phyloP scores from a whole-genome alignment of 352 stramenopile genomes.

The Pythium periplocum region DNA sequence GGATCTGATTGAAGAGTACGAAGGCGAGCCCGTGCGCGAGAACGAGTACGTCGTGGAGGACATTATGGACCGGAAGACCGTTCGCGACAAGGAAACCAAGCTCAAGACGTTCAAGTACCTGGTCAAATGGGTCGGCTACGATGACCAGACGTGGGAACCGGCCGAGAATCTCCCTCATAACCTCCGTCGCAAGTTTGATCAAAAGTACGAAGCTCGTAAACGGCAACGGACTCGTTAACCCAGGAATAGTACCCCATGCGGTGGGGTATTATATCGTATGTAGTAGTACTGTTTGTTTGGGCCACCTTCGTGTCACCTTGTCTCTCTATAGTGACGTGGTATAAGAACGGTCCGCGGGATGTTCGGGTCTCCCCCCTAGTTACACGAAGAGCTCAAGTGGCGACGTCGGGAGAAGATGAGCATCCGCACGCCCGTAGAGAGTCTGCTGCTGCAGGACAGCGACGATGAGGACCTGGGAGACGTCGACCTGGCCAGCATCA shows the following conservation, averaged over 20 bases:
- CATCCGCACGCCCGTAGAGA: slow-evolving; percentile 21
- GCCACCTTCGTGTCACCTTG: slow-evolving; percentile 13
- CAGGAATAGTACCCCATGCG: neutral
- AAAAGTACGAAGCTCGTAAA: slow-evolving; percentile 63
- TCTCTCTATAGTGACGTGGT: slow-evolving; percentile 6
- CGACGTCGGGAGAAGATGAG: slow-evolving; percentile 5
- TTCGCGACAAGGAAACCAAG: slow-evolving; percentile 54
- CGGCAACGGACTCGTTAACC: slow-evolving; percentile 16
- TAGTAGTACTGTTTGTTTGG: neutral
- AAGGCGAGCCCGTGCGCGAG: slow-evolving; percentile 61
- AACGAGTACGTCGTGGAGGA: slow-evolving; percentile 76
- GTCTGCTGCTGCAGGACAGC: slow-evolving; percentile 23
- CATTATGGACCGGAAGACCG: slow-evolving; percentile 59
- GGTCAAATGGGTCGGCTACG: slow-evolving; percentile 85
- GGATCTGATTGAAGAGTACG: slow-evolving; percentile 75
- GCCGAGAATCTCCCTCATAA: slow-evolving; percentile 75
- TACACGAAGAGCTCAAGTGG: too few relatives aligned
- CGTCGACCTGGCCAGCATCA: slow-evolving; percentile 29
- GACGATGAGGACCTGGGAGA: slow-evolving; percentile 30
- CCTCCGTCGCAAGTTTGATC: slow-evolving; percentile 71
- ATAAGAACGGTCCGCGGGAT: too few relatives aligned
- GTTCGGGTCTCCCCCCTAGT: too few relatives aligned
- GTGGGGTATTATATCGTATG: too few relatives aligned
- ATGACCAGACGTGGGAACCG: slow-evolving; percentile 74
- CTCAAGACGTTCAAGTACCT: slow-evolving; percentile 77